These are phyloP conservation scores for Geranium brycei DNA, from an alignment of 345 rosid species.

Conservation along the genomic window DNA sequence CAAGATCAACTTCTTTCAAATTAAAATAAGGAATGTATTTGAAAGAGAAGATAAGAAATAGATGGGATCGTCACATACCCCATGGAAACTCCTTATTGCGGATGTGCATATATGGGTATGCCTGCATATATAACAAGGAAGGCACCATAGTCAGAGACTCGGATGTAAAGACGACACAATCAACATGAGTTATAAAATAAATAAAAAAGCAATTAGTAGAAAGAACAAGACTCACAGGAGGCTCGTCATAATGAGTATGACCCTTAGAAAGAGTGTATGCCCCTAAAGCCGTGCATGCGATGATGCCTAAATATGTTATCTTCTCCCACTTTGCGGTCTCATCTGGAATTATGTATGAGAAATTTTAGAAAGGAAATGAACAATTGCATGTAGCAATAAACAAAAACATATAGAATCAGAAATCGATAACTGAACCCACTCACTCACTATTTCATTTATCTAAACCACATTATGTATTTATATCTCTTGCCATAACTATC, in stretches of 20 bases:
- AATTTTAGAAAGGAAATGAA: constrained; percentile 1
- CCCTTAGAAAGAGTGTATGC: constrained; percentile 56
- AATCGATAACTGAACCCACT: background rate
- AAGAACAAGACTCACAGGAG: constrained; percentile 47
- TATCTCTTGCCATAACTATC: too few species aligned
- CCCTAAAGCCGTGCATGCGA: constrained; percentile 47
- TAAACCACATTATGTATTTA: too few species aligned
- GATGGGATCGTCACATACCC: constrained; percentile 43
- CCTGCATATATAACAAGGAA: constrained; percentile 26
- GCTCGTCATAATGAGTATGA: constrained; percentile 78
- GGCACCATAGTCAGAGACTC: constrained; percentile 1
- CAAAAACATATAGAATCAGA: background rate
- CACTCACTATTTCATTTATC: too few species aligned
- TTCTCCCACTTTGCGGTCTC: constrained; percentile 92
- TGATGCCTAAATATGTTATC: constrained; percentile 65
- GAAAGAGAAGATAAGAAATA: background rate
- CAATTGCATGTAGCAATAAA: background rate
- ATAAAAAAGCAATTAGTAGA: background rate
- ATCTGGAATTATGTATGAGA: constrained; percentile 18
- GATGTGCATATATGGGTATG: constrained; percentile 77
- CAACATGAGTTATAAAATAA: background rate
- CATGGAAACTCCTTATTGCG: constrained; percentile 98
- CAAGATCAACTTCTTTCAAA: too few species aligned
- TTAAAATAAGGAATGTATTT: background rate
- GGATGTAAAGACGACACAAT: background rate